Evolutionary conservation across 2,329 filamentous ascomycete genomes (phyloP).

Genomic region (Apiospora rasikravindrae): DNA sequence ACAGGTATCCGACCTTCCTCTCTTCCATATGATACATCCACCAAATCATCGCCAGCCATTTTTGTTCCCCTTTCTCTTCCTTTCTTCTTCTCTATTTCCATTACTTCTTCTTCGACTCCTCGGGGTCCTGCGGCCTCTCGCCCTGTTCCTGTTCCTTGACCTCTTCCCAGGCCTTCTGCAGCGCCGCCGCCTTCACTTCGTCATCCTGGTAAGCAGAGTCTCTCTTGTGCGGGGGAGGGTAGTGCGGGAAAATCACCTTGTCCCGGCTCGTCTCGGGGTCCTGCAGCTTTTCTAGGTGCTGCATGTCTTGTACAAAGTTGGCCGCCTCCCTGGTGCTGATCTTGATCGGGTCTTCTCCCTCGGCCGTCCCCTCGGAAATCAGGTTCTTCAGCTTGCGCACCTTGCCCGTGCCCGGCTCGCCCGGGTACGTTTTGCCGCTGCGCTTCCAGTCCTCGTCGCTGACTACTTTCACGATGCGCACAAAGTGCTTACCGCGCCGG

Average conservation of each 20-base stretch:
- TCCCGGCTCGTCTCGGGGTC: not conserved
- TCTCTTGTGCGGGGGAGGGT: not conserved
- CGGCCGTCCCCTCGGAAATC: slow-evolving; percentile 20
- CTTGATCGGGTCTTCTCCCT: not conserved
- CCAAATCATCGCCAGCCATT: not conserved
- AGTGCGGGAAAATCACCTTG: slow-evolving; percentile 14
- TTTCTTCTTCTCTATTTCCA: not conserved
- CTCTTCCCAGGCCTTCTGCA: not conserved
- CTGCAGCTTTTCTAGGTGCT: not conserved
- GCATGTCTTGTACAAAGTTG: not conserved
- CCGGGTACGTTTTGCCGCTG: slow-evolving; percentile 57
- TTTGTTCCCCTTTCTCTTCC: not conserved
- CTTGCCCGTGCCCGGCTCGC: slow-evolving; percentile 55
- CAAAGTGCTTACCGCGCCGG: slow-evolving; percentile 67
- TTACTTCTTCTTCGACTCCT: not conserved
- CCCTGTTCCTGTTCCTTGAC: not conserved
- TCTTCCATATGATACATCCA: not conserved
- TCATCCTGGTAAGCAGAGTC: not conserved
- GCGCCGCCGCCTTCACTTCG: not conserved
- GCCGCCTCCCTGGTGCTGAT: not conserved
- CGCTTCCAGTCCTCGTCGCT: slow-evolving; percentile 58
- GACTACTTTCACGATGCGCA: slow-evolving; percentile 65
- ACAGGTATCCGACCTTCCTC: not conserved
- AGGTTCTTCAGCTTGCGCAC: slow-evolving; percentile 49
- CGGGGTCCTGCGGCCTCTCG: not conserved